phyloP scores from a whole-genome alignment of 2,329 filamentous ascomycete genomes.

The Talaromyces verruculosus region DNA sequence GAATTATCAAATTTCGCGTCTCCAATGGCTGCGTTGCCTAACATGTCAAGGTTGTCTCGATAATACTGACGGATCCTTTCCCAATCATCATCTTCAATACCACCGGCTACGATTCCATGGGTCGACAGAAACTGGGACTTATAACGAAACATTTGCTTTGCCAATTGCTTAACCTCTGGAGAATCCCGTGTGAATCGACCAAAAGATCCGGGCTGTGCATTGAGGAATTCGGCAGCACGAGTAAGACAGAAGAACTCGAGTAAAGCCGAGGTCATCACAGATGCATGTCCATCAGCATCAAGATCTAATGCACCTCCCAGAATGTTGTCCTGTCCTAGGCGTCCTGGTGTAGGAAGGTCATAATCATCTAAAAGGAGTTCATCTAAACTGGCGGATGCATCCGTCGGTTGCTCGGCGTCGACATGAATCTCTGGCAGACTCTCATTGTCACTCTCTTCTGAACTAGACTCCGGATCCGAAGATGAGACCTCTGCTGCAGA shows the following conservation, averaged over 20 bases:
- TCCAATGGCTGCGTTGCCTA: constrained; percentile 41
- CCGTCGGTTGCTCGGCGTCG: constrained; percentile 6
- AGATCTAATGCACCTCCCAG: constrained; percentile 27
- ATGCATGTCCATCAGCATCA: constrained; percentile 40
- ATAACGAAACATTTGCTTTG: constrained; percentile 42
- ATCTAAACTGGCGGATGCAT: constrained; percentile 9
- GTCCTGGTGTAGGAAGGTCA: constrained; percentile 25
- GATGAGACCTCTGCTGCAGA: constrained; percentile 41
- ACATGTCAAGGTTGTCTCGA: constrained; percentile 44
- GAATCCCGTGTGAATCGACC: constrained; percentile 42
- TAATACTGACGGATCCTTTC: constrained; percentile 41
- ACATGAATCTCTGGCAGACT: constrained; percentile 4
- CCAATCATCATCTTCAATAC: constrained; percentile 42
- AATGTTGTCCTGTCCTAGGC: constrained; percentile 23
- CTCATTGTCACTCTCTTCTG: constrained; percentile 26
- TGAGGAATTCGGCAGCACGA: constrained; percentile 47
- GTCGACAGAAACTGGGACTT: constrained; percentile 45
- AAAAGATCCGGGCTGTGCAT: constrained; percentile 38
- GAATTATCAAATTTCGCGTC: constrained; percentile 33
- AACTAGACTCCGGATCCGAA: constrained; percentile 36
- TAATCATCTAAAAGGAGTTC: constrained; percentile 20
- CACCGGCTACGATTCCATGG: constrained; percentile 42
- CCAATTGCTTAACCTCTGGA: constrained; percentile 45
- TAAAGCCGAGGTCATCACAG: constrained; percentile 46
- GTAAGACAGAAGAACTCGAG: constrained; percentile 48